Evolutionary conservation across 2,329 filamentous ascomycete species (phyloP).

Genomic region (Dryadomyces sulphureus): DNA sequence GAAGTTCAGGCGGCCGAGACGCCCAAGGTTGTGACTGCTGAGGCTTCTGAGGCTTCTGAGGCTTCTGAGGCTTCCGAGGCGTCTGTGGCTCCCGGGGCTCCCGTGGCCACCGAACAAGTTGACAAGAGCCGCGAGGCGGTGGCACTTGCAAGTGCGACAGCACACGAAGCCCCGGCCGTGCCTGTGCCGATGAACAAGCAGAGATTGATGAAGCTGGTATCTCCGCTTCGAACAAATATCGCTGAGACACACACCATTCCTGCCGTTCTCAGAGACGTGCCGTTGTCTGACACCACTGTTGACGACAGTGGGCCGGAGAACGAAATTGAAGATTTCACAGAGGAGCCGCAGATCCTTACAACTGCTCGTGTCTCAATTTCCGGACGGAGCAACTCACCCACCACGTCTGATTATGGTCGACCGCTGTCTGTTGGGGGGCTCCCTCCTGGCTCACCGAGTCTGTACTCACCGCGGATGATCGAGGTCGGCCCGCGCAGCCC

Average conservation of each 20-base stretch:
- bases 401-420: conserved; percentile 30
- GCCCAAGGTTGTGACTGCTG: neutral
- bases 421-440: conserved; percentile 22
- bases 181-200: neutral
- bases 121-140: neutral
- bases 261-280: neutral
- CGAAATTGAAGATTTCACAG: conserved; percentile 35
- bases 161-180: too few species aligned
- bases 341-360: conserved; percentile 44
- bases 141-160: too few species aligned
- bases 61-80: too few species aligned
- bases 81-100: too few species aligned
- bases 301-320: too few species aligned
- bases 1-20: neutral
- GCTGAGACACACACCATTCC: conserved; percentile 9
- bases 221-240: conserved; percentile 1
- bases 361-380: conserved; percentile 40
- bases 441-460: conserved; percentile 30
- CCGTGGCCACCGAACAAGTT: neutral
- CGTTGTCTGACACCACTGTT: neutral
- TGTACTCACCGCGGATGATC: conserved; percentile 42
- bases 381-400: conserved; percentile 32
- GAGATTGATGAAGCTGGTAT: neutral
- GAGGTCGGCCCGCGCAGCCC: conserved; percentile 41
- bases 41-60: neutral